Conservation (phyloP, 805 yeast genomes). For the Sugiyamaella qingdaonensis region DNA sequence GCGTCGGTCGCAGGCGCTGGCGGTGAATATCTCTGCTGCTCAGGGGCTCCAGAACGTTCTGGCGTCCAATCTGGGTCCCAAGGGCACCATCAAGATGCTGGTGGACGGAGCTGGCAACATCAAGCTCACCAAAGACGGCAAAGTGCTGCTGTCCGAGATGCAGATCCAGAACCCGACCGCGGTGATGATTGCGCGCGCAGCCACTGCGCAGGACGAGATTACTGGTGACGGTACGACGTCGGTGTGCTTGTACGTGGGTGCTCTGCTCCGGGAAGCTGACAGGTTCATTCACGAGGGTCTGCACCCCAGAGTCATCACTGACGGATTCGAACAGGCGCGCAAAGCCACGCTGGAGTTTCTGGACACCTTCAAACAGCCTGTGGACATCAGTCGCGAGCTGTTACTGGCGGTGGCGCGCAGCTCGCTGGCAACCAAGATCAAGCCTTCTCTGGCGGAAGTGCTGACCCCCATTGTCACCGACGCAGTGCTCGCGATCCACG, state of each 20-base stretch:
- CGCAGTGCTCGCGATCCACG: conserved; percentile 78
- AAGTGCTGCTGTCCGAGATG: conserved; percentile 90
- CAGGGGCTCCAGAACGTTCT: conserved; percentile 93
- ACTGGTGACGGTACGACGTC: conserved; percentile 99
- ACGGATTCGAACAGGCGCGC: conserved; percentile 91
- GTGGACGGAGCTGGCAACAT: conserved; percentile 96
- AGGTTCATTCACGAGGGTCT: conserved; percentile 89
- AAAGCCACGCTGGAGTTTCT: conserved; percentile 66
- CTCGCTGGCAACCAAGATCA: conserved; percentile 82
- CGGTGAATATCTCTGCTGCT: conserved; percentile 93
- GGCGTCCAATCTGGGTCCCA: conserved; percentile 91
- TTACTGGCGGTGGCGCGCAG: conserved; percentile 88
- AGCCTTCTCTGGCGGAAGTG: conserved; percentile 67
- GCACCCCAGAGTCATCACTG: conserved; percentile 90
- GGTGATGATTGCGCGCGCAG: conserved; percentile 88
- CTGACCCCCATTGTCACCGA: conserved; percentile 94
- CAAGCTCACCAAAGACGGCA: conserved; percentile 95
- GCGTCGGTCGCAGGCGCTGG: conserved; percentile 90
- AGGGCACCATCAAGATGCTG: conserved; percentile 91
- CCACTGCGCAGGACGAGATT: conserved; percentile 97
- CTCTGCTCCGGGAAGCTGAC: conserved; percentile 89
- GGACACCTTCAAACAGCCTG: conserved; percentile 54
- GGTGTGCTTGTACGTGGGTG: conserved; percentile 91
- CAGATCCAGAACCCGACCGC: conserved; percentile 93
- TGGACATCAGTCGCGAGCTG: conserved; percentile 70